These are phyloP conservation scores for Linnemannia hyalina DNA, from an alignment of 192 early-diverging fungal genomes.

Conservation along the genomic window DNA sequence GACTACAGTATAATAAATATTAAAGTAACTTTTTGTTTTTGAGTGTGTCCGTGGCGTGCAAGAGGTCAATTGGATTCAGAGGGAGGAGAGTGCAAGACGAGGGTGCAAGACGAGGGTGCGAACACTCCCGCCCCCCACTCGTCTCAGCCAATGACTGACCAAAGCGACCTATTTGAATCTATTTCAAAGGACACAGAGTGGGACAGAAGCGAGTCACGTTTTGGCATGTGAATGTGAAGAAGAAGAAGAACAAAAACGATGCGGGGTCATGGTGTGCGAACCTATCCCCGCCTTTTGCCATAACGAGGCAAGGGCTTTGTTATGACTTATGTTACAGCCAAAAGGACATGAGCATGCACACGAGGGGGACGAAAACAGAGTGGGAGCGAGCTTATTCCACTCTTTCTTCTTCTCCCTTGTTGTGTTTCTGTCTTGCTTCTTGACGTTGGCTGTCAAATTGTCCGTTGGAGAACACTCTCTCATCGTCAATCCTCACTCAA, in stretches of 20 bases:
- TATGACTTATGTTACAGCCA: not conserved
- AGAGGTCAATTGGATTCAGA: not conserved
- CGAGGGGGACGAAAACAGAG: too few species aligned
- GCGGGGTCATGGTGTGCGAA: not conserved
- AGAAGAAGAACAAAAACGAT: not conserved
- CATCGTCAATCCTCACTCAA: not conserved
- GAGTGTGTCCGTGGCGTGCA: not conserved
- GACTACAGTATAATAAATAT: too few species aligned
- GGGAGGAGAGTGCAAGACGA: not conserved
- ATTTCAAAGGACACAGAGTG: not conserved
- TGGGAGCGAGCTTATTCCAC: too few species aligned
- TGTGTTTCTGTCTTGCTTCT: not conserved
- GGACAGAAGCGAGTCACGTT: not conserved
- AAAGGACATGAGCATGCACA: too few species aligned
- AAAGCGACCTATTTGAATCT: constrained; percentile 7
- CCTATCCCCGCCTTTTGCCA: not conserved
- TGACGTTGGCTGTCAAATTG: not conserved
- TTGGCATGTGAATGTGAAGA: not conserved
- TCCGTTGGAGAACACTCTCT: not conserved
- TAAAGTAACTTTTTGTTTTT: too few species aligned
- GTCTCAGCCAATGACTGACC: constrained; percentile 3
- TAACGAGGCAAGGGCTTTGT: not conserved
- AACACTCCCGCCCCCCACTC: not conserved
- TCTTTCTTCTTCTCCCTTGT: not conserved
- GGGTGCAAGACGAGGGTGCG: not conserved